Conservation (phyloP, 208 protist genomes). For the Trypanosoma theileri region DNA sequence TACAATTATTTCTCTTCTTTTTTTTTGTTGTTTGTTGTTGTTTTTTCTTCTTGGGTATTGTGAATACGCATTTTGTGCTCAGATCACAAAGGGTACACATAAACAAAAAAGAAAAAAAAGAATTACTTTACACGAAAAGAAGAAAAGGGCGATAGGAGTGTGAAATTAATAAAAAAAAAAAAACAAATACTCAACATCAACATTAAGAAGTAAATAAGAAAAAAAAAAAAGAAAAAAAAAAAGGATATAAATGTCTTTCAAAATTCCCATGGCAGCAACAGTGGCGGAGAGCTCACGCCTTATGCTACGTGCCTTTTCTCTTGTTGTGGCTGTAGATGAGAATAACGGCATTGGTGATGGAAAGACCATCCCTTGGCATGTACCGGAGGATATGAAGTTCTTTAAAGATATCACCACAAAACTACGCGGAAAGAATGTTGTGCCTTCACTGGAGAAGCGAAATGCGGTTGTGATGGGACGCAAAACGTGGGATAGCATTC, state of each 20-base stretch:
- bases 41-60: no score
- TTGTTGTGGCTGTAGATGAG: slow-evolving; percentile 77
- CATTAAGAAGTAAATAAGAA: background rate
- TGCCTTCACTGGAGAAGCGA: slow-evolving; percentile 33
- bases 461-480: slow-evolving; percentile 97
- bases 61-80: no score
- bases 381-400: slow-evolving; percentile 87
- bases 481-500: slow-evolving; percentile 97
- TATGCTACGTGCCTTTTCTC: slow-evolving; percentile 57
- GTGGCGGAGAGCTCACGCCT: slow-evolving; percentile 46
- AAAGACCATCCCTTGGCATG: slow-evolving; percentile 76
- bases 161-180: background rate
- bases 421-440: slow-evolving; percentile 62
- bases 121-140: background rate
- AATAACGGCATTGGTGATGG: slow-evolving; percentile 82
- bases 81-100: no score
- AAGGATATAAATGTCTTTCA: slow-evolving; percentile 31
- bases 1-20: no score
- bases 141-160: background rate
- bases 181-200: background rate
- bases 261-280: slow-evolving; percentile 73
- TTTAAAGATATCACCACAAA: slow-evolving; percentile 84
- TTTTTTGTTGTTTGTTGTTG: no score
- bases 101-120: slow-evolving; percentile 8
- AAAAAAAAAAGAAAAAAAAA: background rate